phyloP scores from a whole-genome alignment of 768 basidiomycete genomes.

The Phanerochaete carnosa region DNA sequence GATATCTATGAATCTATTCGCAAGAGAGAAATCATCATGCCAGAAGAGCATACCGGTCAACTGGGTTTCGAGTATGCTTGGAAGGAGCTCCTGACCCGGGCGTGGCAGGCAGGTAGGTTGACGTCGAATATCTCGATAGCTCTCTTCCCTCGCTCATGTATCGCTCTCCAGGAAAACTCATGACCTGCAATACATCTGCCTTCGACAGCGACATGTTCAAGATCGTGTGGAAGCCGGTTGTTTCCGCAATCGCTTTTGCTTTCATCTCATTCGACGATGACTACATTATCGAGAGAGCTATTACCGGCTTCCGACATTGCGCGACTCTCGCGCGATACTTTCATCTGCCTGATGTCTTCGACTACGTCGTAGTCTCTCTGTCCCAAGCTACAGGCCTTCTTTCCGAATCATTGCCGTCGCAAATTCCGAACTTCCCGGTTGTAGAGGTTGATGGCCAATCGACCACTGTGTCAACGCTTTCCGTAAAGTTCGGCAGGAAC shows the following conservation, averaged over 20 bases:
- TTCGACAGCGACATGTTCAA: slow-evolving; percentile 96
- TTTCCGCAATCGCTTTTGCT: slow-evolving; percentile 93
- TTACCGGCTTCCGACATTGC: slow-evolving; percentile 95
- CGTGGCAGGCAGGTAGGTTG: slow-evolving; percentile 67
- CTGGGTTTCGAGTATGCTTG: slow-evolving; percentile 98
- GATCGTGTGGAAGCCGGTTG: slow-evolving; percentile 86
- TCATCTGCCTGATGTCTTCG: slow-evolving; percentile 90
- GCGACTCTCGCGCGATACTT: slow-evolving; percentile 91
- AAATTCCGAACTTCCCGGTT: slow-evolving; percentile 81
- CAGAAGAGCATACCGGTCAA: slow-evolving; percentile 95
- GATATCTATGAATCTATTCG: slow-evolving; percentile 92
- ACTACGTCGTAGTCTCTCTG: slow-evolving; percentile 90
- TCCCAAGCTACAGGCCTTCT: slow-evolving; percentile 89
- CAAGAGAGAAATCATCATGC: slow-evolving; percentile 93
- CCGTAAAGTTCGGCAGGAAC: slow-evolving; percentile 91
- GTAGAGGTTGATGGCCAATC: slow-evolving; percentile 88
- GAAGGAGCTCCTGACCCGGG: slow-evolving; percentile 88
- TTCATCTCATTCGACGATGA: slow-evolving; percentile 97
- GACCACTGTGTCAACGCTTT: slow-evolving; percentile 87
- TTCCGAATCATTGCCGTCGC: slow-evolving; percentile 64
- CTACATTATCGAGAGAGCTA: slow-evolving; percentile 91
- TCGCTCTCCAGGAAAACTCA: slow-evolving; percentile 48
- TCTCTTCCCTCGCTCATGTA: not conserved
- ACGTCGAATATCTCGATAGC: not conserved
- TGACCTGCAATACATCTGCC: slow-evolving; percentile 72